phyloP scores from a whole-genome alignment of 495 filamentous ascomycete species.

The Endocarpon pusillum region DNA sequence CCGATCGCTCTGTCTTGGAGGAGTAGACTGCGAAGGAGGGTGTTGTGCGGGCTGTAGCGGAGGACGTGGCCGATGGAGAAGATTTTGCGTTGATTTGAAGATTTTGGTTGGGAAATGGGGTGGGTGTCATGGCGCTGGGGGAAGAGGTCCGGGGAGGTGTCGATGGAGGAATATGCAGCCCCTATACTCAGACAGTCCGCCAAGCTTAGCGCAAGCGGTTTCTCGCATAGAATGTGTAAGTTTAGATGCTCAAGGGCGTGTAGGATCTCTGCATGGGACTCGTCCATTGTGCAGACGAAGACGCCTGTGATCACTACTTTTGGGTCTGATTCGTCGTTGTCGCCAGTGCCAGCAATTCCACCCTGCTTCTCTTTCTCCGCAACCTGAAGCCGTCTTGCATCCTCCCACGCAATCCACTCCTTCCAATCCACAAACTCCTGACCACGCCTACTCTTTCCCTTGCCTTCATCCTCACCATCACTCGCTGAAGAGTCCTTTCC shows the following conservation, averaged over 20 bases:
- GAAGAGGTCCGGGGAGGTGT: constrained; percentile 1
- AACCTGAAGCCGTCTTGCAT: constrained; percentile 32
- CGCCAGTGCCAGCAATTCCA: constrained; percentile 4
- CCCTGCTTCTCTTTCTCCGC: too few species aligned
- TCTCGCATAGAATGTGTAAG: constrained; percentile 86
- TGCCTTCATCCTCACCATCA: constrained; percentile 2
- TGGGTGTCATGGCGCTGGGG: constrained; percentile 4
- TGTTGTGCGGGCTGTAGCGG: constrained; percentile 82
- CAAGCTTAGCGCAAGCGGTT: constrained; percentile 69
- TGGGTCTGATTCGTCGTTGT: not conserved
- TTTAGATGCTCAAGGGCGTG: constrained; percentile 46
- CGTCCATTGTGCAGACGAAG: constrained; percentile 78
- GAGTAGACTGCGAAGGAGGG: constrained; percentile 60
- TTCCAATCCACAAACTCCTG: constrained; percentile 59
- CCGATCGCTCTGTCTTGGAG: constrained; percentile 53
- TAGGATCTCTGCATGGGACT: constrained; percentile 70
- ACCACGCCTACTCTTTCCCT: constrained; percentile 25
- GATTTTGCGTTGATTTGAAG: constrained; percentile 8
- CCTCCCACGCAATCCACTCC: constrained; percentile 51
- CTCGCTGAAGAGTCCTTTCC: constrained; percentile 10
- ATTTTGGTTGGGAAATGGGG: constrained; percentile 1
- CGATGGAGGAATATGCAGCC: constrained; percentile 7
- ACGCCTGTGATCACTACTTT: constrained; percentile 47
- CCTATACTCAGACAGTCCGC: constrained; percentile 61
- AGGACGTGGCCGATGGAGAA: constrained; percentile 75